These are phyloP conservation scores for Chlamydomonas reinhardtii DNA, from an alignment of 163 green algal species.

Conservation along the genomic window DNA sequence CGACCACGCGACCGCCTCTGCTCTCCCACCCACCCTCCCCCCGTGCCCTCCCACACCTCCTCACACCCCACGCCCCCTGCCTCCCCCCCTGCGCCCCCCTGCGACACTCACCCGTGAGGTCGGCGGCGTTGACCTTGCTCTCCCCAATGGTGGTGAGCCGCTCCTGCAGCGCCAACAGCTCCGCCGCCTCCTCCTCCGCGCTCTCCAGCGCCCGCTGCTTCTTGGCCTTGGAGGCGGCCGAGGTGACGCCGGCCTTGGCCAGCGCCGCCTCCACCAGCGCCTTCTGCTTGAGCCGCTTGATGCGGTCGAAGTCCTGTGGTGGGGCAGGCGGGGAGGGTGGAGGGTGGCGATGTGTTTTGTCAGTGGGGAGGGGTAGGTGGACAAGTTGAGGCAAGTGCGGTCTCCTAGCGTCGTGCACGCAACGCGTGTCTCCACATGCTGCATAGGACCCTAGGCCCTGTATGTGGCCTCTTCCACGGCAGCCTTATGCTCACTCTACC, in stretches of 20 bases:
- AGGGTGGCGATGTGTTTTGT: too few relatives aligned
- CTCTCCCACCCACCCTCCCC: not conserved
- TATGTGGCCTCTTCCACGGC: too few relatives aligned
- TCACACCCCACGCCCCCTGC: not conserved
- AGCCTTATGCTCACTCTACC: too few relatives aligned
- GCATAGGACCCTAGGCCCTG: too few relatives aligned
- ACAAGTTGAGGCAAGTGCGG: too few relatives aligned
- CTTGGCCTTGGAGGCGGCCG: constrained; percentile 57
- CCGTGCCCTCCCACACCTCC: not conserved
- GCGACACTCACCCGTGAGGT: constrained; percentile 52
- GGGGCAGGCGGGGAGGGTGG: not conserved
- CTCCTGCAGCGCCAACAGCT: constrained; percentile 67
- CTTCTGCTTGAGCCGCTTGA: constrained; percentile 72
- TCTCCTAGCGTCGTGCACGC: too few relatives aligned
- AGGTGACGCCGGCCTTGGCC: constrained; percentile 86
- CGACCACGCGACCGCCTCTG: too few relatives aligned
- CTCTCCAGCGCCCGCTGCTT: constrained; percentile 61
- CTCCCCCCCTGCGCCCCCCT: not conserved
- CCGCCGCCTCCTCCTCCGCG: constrained; percentile 87
- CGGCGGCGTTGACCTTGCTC: constrained; percentile 60
- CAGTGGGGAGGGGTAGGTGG: not conserved
- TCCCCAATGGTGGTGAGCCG: constrained; percentile 65
- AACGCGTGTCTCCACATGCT: too few relatives aligned
- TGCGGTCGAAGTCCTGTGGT: constrained; percentile 86
- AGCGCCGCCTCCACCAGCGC: constrained; percentile 62